These are phyloP conservation scores for Glaciozyma martinii DNA, from an alignment of 768 basidiomycete genomes.

Conservation along the genomic window DNA sequence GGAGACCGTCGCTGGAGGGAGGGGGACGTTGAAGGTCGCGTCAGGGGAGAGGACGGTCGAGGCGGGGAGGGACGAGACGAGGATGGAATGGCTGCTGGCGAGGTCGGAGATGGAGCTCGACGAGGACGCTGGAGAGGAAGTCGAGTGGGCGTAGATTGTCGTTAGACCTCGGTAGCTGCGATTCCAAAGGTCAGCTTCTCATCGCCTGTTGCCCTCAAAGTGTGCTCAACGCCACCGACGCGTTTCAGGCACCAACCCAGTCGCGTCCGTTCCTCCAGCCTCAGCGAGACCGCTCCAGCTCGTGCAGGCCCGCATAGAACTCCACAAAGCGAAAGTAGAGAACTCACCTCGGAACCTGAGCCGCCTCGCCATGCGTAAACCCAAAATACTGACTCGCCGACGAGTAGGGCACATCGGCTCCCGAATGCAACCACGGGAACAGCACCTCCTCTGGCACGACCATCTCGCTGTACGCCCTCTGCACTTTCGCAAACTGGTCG, in stretches of 20 bases:
- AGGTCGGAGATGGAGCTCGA: constrained; percentile 27
- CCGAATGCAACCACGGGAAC: not conserved
- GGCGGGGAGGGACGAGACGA: constrained; percentile 31
- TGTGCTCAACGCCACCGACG: not conserved
- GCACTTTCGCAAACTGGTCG: not conserved
- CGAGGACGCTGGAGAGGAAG: constrained; percentile 33
- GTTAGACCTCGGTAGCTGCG: constrained; percentile 20
- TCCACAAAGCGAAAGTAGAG: not conserved
- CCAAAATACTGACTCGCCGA: not conserved
- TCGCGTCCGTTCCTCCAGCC: constrained; percentile 1
- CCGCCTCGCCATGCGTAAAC: not conserved
- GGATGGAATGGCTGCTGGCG: constrained; percentile 22
- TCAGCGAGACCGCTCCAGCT: too few species aligned
- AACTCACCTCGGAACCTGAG: not conserved
- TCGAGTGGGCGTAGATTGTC: constrained; percentile 22
- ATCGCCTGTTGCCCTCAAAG: not conserved
- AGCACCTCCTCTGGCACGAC: not conserved
- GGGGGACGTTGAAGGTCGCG: constrained; percentile 8
- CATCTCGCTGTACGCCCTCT: not conserved
- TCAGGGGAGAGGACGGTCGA: constrained; percentile 24
- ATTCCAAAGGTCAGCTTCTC: constrained; percentile 30
- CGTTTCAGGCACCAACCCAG: not conserved
- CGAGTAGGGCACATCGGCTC: not conserved
- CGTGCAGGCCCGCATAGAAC: too few species aligned
- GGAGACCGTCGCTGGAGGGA: constrained; percentile 18